Conservation (phyloP, 148 eudicot genomes). For the Rhododendron simsii region DNA sequence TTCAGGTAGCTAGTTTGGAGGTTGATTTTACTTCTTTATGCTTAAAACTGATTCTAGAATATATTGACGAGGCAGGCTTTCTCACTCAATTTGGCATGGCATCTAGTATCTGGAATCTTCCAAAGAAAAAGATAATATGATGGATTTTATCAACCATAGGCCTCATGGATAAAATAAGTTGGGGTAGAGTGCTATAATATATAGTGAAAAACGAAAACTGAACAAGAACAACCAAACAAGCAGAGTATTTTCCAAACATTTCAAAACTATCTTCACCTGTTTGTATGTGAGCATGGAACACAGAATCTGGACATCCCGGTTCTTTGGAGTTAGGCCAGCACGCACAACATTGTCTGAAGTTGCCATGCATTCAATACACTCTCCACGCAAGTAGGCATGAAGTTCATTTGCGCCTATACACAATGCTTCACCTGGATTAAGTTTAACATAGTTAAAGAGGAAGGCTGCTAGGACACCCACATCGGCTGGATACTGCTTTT, state of each 20-base stretch:
- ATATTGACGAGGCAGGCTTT: neutral
- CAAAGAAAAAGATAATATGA: neutral
- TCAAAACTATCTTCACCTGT: conserved; percentile 44
- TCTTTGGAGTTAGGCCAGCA: conserved; percentile 91
- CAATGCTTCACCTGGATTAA: conserved; percentile 82
- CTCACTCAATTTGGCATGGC: neutral
- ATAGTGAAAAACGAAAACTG: neutral
- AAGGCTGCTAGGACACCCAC: conserved; percentile 79
- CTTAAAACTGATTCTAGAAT: neutral
- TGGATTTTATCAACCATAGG: neutral
- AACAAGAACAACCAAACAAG: neutral
- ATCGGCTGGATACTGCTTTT: conserved; percentile 76
- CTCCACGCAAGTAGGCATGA: conserved; percentile 87
- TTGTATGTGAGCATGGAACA: conserved; percentile 96
- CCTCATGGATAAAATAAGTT: neutral
- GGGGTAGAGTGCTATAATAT: neutral
- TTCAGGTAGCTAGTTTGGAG: neutral
- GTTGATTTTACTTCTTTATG: neutral
- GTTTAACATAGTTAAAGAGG: conserved; percentile 76
- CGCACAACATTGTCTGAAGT: conserved; percentile 98
- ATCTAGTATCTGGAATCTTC: neutral
- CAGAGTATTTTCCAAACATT: neutral
- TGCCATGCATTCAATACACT: conserved; percentile 95
- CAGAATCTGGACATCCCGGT: conserved; percentile 62
- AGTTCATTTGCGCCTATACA: conserved; percentile 89